Percentiles rank a stretch among this genome's conserved stretches.
These are phyloP conservation scores for Posidonia australis DNA, from an alignment of 106 monocot genomes.

Conservation along the genomic window DNA sequence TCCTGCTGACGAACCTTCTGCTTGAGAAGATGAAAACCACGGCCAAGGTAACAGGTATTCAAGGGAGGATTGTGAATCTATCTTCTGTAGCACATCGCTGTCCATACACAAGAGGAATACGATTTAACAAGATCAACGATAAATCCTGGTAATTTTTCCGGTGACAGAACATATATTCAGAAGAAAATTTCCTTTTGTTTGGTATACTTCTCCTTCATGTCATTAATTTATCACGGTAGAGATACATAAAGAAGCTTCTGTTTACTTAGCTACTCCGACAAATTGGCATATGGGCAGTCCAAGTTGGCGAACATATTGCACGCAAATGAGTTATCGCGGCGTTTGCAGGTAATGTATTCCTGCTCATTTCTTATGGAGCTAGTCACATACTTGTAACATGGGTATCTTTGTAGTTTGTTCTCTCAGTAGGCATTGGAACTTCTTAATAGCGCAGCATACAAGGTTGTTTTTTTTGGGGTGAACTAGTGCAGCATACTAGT, in stretches of 20 bases:
- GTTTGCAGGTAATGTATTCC: slow-evolving; percentile 32
- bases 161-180: too few species aligned
- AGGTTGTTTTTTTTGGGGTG: too few species aligned
- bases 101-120: slow-evolving; percentile 8
- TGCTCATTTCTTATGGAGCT: neutral
- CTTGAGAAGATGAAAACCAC: slow-evolving; percentile 21
- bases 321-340: too few species aligned
- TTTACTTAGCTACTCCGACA: slow-evolving; percentile 68
- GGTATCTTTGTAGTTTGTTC: neutral
- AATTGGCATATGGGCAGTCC: slow-evolving; percentile 79
- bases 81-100: slow-evolving; percentile 14
- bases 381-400: neutral
- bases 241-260: too few species aligned
- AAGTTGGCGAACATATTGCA: slow-evolving; percentile 64
- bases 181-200: too few species aligned
- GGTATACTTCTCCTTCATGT: too few species aligned
- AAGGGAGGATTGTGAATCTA: slow-evolving; percentile 15
- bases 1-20: slow-evolving; percentile 22
- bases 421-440: too few species aligned
- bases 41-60: slow-evolving; percentile 9
- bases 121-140: slow-evolving; percentile 11
- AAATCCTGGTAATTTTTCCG: slow-evolving; percentile 4
- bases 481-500: too few species aligned
- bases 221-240: too few species aligned
- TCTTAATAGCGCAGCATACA: too few species aligned